Base-by-base conservation (phyloP, 164 flowering plant genomes). In the Buxus sempervirens region DNA sequence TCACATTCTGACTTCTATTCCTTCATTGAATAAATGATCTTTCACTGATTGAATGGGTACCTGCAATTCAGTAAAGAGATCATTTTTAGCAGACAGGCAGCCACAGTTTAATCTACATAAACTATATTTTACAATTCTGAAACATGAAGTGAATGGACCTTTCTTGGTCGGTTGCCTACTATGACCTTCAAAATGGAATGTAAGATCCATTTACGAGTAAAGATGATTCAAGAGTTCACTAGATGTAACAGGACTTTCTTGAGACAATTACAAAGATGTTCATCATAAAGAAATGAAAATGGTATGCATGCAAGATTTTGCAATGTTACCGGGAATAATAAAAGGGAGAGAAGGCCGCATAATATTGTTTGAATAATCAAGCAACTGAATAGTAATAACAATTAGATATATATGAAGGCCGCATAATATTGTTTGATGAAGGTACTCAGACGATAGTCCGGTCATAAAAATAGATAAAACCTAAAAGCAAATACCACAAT, bases 41-140 rank as follows among this genome's bases (percentile, higher is more conserved):
- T 94, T 94, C 57, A 91, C 98, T 58, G 90, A 72, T 64, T 77
- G 87, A 72, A 93, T 80, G 16, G 93, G 91, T 15, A 93, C 96
- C 98, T 93, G 82, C 75, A 81, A 68, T 20, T 0, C 69, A 73
- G 54, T 62, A 62, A 60, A 71, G 10, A 24, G n/a, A 27, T 25
- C 4, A 13, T 25, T 4, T n/a, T 15, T 7, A 32, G 7, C 7
- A 32, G 38, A 21, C 18, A 57, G 22, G 21, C 25, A n/a, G 21
- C 25, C 25, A 57, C 25, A 23, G 15, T 23, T 45, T 23, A 0
- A 45, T 53, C 21, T 53, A 4, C 19, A 53, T 3, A 53, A 53
- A 53, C 55, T 53, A 48, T 12, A n/a, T n/a, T n/a, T n/a, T n/a
- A n/a, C n/a, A n/a, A n/a, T n/a, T n/a, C n/a, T n/a, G n/a, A n/a